Conservation (phyloP, 441 rosid species). For the Populus hybrid region DNA sequence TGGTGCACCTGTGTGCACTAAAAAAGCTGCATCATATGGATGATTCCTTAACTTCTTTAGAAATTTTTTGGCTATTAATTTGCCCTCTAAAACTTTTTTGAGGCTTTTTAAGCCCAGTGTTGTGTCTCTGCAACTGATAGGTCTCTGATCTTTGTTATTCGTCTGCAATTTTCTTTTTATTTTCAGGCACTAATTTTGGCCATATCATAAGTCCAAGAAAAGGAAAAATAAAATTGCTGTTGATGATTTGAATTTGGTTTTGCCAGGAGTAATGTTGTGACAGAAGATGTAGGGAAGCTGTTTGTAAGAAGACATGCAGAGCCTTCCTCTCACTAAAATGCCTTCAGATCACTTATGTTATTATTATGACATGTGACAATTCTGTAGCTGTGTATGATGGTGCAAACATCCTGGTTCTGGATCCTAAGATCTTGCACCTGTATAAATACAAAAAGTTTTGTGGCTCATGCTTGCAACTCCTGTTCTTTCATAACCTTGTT, state of each 20-base stretch:
- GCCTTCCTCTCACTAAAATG: conserved; percentile 29
- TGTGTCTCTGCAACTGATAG: background rate
- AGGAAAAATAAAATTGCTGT: conserved; percentile 2
- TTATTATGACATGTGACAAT: background rate
- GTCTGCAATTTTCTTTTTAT: background rate
- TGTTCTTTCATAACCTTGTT: background rate
- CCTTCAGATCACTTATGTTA: conserved; percentile 15
- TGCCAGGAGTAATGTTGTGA: conserved; percentile 87
- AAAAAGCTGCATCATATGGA: too few species aligned
- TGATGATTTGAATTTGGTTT: conserved; percentile 20
- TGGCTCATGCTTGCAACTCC: background rate
- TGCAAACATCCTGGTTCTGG: background rate
- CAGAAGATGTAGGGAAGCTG: conserved; percentile 82
- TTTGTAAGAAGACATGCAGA: conserved; percentile 57
- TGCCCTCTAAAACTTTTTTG: background rate
- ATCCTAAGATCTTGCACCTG: conserved; percentile 8
- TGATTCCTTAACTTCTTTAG: background rate
- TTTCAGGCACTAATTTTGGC: background rate
- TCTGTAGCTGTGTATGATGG: conserved; percentile 11
- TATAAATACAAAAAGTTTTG: conserved; percentile 8
- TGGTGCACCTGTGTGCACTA: background rate
- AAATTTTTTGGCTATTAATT: background rate
- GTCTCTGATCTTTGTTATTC: background rate
- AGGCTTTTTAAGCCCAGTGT: background rate
- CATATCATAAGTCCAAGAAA: background rate